Percentiles rank a stretch among this genome's conserved stretches.
phyloP scores from a whole-genome alignment of 495 filamentous ascomycete genomes.

The Chlorociboria aeruginascens region DNA sequence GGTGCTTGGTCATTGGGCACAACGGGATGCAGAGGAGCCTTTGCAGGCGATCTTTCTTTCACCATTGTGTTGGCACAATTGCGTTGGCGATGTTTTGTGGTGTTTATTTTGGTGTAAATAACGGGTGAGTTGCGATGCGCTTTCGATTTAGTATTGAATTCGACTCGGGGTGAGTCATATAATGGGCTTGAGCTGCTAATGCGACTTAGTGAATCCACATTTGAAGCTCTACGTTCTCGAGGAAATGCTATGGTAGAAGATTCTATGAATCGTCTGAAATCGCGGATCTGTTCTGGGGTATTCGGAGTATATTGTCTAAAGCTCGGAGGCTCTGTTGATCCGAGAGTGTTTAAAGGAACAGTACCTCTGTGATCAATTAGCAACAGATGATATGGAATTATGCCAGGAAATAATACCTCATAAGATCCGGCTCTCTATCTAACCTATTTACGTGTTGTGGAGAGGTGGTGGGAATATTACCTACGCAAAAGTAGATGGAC shows the following conservation, averaged over 20 bases:
- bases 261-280: neutral
- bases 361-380: neutral
- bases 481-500: neutral
- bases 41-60: constrained; percentile 20
- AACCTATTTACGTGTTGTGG: neutral
- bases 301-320: constrained; percentile 4
- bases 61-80: constrained; percentile 14
- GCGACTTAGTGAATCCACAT: no score
- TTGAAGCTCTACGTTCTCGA: neutral
- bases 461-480: neutral
- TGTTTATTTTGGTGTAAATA: neutral
- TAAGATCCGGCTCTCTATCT: neutral
- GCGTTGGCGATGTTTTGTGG: neutral
- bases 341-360: constrained; percentile 10
- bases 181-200: neutral
- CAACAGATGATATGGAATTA: neutral
- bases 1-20: constrained; percentile 7
- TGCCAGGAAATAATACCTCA: constrained; percentile 7
- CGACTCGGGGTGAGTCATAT: neutral
- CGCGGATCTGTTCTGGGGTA: neutral
- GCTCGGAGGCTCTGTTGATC: constrained; percentile 6
- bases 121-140: neutral
- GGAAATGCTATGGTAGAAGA: neutral
- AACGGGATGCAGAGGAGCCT: constrained; percentile 10
- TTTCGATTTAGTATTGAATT: neutral